Evolutionary conservation across 2,329 filamentous ascomycete species (phyloP), one percentile per base, ranked within the genome.

Genomic region (Podosphaera fusca): DNA sequence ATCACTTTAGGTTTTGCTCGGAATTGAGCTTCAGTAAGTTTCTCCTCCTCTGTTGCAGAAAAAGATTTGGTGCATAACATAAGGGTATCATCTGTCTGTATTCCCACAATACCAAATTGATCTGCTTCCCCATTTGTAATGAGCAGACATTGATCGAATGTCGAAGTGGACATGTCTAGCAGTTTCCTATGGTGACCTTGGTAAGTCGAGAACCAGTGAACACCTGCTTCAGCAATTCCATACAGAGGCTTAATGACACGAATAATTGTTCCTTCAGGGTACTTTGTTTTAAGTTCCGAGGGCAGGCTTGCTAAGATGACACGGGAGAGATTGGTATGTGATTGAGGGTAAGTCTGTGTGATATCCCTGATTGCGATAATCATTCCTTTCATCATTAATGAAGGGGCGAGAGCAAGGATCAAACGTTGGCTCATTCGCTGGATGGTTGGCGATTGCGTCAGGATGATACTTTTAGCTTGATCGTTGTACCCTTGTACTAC

Each of bases 401-500:
- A 42, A 6, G 36, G 36, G 6, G 52, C 55, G 47, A 56, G 42
- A n/a, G 50, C 49, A 7, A 58, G 9, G 29, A 60, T 21, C 31
- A 58, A 6, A 21, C 57, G 30, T 55, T 60, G 42, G 34, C 51
- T 60, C 5, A 45, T n/a, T 35, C 53, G 31, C 52, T 60, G 57
- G n/a, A 58, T 57, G 10, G 57, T 60, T 7, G 50, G 54, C n/a
- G 58, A 60, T 53, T 58, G 49, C 4, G 59, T 60, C n/a, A 60
- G 47, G 46, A 59, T 55, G n/a, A 35, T 30, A 2, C 55, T 12
- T 38, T 60, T 60, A 45, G 47, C 55, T 4, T 57, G 7, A 36
- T 60, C 59, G 7, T 60, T 57, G 38, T 59, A 59, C 5, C 12
- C 57, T 50, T 60, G 57, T 4, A 59, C 29, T 3, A 42, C 47